These are phyloP conservation scores for Buxus sempervirens DNA, from an alignment of 164 flowering plant genomes.

Conservation along the genomic window DNA sequence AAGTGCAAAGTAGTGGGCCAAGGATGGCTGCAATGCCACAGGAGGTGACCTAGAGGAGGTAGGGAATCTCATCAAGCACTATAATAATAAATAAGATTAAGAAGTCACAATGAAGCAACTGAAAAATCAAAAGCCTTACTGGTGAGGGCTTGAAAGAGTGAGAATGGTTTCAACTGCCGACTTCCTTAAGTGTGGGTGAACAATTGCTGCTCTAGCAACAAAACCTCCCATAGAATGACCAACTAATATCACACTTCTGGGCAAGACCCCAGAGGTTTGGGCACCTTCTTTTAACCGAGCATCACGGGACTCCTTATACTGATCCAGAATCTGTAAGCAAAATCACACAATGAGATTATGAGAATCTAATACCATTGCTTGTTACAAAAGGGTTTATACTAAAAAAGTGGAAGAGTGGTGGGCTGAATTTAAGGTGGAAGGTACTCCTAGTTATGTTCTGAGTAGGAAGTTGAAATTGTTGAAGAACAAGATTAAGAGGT, in stretches of 20 bases:
- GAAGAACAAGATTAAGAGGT: too few species aligned
- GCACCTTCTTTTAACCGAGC: slow-evolving; percentile 69
- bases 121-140: slow-evolving; percentile 43
- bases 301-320: slow-evolving; percentile 71
- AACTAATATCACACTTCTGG: slow-evolving; percentile 90
- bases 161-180: slow-evolving; percentile 84
- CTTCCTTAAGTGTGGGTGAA: slow-evolving; percentile 80
- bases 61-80: slow-evolving; percentile 16
- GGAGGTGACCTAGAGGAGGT: slow-evolving; percentile 79
- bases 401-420: too few species aligned
- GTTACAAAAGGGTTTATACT: too few species aligned
- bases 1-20: slow-evolving; percentile 74
- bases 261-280: slow-evolving; percentile 52
- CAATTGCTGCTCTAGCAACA: slow-evolving; percentile 92
- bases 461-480: too few species aligned
- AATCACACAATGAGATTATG: not conserved
- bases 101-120: slow-evolving; percentile 5
- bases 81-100: not conserved
- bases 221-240: slow-evolving; percentile 99
- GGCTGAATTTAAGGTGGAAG: too few species aligned
- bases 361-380: too few species aligned
- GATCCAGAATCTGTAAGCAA: slow-evolving; percentile 76
- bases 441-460: too few species aligned
- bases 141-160: slow-evolving; percentile 95
- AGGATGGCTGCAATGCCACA: slow-evolving; percentile 89